These are phyloP conservation scores for Artemisia argyi DNA, from an alignment of 129 eudicot species.

Conservation along the genomic window DNA sequence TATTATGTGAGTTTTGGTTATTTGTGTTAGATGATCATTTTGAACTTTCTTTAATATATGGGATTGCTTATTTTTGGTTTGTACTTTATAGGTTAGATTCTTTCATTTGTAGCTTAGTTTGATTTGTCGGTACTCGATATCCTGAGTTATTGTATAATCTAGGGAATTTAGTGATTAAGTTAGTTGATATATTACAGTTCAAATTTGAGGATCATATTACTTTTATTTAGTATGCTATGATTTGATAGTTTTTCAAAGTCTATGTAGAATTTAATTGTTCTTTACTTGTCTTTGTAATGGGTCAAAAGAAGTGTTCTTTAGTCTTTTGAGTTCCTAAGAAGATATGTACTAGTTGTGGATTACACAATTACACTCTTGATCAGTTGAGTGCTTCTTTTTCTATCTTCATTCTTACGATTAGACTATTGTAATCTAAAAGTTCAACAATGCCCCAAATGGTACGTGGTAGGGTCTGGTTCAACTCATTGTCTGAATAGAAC, in stretches of 20 bases:
- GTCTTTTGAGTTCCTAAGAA: conserved; percentile 20
- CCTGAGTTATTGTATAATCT: conserved; percentile 1
- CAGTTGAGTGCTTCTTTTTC: conserved; percentile 9
- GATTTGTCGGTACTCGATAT: background rate
- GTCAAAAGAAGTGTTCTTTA: conserved; percentile 6
- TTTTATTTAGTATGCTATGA: background rate
- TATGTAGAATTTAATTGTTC: conserved; percentile 12
- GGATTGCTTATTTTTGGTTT: background rate
- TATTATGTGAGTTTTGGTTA: background rate
- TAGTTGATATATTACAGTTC: background rate
- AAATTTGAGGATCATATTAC: background rate
- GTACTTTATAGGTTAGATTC: background rate
- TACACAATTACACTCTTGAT: conserved; percentile 4
- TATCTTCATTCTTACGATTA: conserved; percentile 14
- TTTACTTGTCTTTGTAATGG: conserved; percentile 7
- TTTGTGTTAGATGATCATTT: background rate
- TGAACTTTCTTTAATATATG: background rate
- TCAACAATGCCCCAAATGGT: conserved; percentile 1
- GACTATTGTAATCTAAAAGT: background rate
- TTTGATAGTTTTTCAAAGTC: background rate
- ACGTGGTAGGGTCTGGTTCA: conserved; percentile 12
- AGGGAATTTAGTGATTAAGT: background rate
- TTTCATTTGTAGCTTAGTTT: background rate
- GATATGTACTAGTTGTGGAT: conserved; percentile 23
- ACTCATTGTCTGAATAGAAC: background rate